Conservation (phyloP, 768 basidiomycete species). For the Collybia sp. region DNA sequence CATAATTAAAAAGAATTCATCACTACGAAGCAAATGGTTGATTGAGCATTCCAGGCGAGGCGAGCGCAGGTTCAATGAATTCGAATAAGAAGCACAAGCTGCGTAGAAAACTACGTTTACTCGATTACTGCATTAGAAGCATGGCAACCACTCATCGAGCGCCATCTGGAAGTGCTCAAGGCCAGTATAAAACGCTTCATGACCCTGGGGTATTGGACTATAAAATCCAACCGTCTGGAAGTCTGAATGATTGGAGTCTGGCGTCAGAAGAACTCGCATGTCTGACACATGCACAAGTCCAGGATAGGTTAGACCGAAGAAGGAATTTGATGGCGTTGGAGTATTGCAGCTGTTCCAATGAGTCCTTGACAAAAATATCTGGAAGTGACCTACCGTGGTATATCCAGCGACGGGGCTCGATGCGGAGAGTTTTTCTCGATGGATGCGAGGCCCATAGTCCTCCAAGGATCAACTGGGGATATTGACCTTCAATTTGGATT, state of each 20-base stretch:
- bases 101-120: too few relatives aligned
- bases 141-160: conserved; percentile 44
- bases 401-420: conserved; percentile 27
- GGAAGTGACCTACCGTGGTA: conserved; percentile 29
- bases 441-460: conserved; percentile 46
- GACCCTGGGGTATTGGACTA: conserved; percentile 35
- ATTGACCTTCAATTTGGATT: too few relatives aligned
- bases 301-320: conserved; percentile 42
- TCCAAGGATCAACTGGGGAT: conserved; percentile 42
- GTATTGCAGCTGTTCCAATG: conserved; percentile 28
- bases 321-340: conserved; percentile 24
- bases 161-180: conserved; percentile 40
- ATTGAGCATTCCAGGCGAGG: too few relatives aligned
- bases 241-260: conserved; percentile 42
- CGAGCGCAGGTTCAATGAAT: too few relatives aligned
- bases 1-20: too few relatives aligned
- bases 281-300: conserved; percentile 48
- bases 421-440: conserved; percentile 42
- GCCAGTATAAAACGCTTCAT: conserved; percentile 39
- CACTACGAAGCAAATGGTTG: too few relatives aligned
- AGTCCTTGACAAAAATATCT: neutral
- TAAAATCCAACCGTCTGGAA: conserved; percentile 48
- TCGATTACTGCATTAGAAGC: conserved; percentile 19
- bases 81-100: too few relatives aligned
- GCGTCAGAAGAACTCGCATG: conserved; percentile 39